Base-by-base conservation (phyloP, 352 stramenopile genomes). In the Pythium diclinum region DNA sequence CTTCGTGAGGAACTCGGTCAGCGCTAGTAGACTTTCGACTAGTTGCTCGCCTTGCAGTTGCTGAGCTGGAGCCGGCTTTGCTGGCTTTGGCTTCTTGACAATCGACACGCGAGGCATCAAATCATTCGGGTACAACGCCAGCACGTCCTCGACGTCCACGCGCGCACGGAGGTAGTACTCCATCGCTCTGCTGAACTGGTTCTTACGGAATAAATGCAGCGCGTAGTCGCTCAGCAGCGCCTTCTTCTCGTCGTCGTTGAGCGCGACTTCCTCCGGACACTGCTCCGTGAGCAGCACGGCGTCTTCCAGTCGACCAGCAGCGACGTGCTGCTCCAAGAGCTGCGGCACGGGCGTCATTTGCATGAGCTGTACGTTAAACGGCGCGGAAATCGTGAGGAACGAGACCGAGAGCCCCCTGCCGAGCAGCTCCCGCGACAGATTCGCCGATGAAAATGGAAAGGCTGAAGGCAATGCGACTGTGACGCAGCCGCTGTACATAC, bases 41-140 rank as follows among this genome's bases (percentile, higher is more conserved):
- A 90, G 68, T 0, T 77, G 77, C 9, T 82, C 76, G 3, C 77
- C 75, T 7, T 85, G 63, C 23, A 91, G 61, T 5, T 54, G 58
- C 0, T 23, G 17, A 3, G 49, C 9, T 14, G 48, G 5, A 1
- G 33, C 21, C 6, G 33, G 23, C 14, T 33, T 47, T 28, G 32
- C 23, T 13, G 32, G 17, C 10, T 51, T 25, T 8, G 32, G 42
- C 13, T 38, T 36, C 25, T 63, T 33, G 57, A 75, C 44, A 16
- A 77, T 33, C 9, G n/a, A 69, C 40, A 63, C 74, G 9, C 84
- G 81, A 36, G 86, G 86, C 30, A 95, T 67, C 14, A 95, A 32
- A 25, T 93, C 87, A 6, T 71, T 77, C 1, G 85, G 86, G 59
- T 83, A 95, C 28, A 93, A 62, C 14, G 74, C n/a, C 42, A 92